Base-by-base conservation (phyloP, 768 basidiomycete species). In the Psilocybe tampanensis region DNA sequence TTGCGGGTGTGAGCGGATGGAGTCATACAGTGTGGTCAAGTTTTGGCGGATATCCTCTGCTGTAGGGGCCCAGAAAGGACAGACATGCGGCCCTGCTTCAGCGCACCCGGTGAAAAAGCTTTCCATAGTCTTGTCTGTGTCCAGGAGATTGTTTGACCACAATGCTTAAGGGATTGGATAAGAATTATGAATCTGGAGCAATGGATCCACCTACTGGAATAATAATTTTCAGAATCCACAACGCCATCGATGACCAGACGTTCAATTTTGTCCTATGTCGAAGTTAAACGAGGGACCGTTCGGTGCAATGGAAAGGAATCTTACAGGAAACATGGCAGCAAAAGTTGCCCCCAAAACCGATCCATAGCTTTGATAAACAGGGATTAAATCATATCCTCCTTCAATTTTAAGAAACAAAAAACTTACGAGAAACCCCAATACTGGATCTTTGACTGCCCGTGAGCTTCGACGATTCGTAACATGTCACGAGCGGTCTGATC, bases 221-320 rank as follows among this genome's bases (percentile, higher is more conserved):
- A 80, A 54, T 77, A 78, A 45, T 76, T 64, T 26, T 77, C 73
- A 1, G 72, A 62, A 42, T 78, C 76, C 19, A 72, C 68, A 15
- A 78, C 77, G 22, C 76, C 76, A 44, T 79, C 77, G 19, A 78
- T 68, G 7, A 75, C 64, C 17, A 78, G 9, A 11, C 76, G 71
- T 48, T 73, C 56, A 26, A 57, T 59, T 60, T 44, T 78, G 39
- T 60, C 58, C 62, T 66, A 15, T n/a, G 26, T 19, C 4, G 29
- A 52, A 44, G 7, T 19, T 19, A 22, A 32, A 19, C 17, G 12
- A 23, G 6, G 2, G 7, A 17, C n/a, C 13, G 5, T 21, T 34
- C 22, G 29, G 29, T 29, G 29, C 29, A 9, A 3, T 44, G 9
- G 15, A 6, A 12, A 19, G 23, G 11, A 9, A 13, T 47, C 65